Conservation (phyloP, 345 rosid genomes). For the Limnanthes douglasii region DNA sequence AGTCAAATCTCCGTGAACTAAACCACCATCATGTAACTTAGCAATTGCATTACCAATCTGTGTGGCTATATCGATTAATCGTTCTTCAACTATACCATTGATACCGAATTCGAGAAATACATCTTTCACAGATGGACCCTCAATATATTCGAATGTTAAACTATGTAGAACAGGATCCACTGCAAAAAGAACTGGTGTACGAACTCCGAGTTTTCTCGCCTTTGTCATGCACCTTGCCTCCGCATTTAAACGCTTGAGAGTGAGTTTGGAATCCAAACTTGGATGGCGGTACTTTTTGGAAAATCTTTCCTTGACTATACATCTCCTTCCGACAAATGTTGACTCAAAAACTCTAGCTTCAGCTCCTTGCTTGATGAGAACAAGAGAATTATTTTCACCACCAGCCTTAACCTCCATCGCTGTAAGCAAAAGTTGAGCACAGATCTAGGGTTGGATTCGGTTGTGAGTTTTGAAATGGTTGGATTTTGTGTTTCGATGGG, state of each 20-base stretch:
- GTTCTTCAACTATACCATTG: constrained; percentile 50
- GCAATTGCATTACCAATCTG: constrained; percentile 87
- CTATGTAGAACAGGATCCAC: constrained; percentile 60
- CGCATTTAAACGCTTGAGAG: constrained; percentile 75
- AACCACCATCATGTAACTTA: constrained; percentile 93
- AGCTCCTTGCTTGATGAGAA: too few species aligned
- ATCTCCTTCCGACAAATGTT: constrained; percentile 57
- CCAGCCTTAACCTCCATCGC: too few species aligned
- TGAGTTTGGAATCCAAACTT: constrained; percentile 66
- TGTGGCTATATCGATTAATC: constrained; percentile 45
- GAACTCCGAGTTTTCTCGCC: constrained; percentile 79
- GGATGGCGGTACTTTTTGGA: constrained; percentile 97
- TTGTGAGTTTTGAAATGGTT: too few species aligned
- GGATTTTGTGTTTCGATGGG: too few species aligned
- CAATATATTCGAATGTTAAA: constrained; percentile 72
- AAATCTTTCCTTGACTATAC: constrained; percentile 73
- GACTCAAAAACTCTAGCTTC: constrained; percentile 81
- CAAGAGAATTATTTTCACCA: too few species aligned
- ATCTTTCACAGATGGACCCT: constrained; percentile 74
- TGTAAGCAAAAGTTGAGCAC: too few species aligned
- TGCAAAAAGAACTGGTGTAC: constrained; percentile 62
- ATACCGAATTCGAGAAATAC: constrained; percentile 60
- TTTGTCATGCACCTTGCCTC: constrained; percentile 96
- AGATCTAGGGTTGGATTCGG: too few species aligned
- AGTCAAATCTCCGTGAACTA: constrained; percentile 91